Conservation (phyloP, 2,329 filamentous ascomycete species). For the Paecilomyces variotii region DNA sequence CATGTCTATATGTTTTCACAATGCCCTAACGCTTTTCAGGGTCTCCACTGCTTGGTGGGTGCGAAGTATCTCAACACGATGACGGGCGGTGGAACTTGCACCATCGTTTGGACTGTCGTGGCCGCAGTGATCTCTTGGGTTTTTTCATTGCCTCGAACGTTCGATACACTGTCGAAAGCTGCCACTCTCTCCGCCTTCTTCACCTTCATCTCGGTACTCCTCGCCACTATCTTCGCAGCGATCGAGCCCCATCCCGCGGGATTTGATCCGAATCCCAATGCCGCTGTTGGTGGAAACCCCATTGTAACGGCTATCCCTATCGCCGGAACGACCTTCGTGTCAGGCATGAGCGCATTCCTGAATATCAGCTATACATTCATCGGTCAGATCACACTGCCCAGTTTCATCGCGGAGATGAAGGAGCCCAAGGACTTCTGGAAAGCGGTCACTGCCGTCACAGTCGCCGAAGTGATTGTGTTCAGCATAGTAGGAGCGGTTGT, state of each 20-base stretch:
- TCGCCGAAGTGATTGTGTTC: conserved; percentile 80
- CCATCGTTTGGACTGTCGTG: conserved; percentile 69
- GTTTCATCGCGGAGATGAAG: conserved; percentile 93
- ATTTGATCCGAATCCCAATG: conserved; percentile 46
- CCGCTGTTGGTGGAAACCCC: conserved; percentile 47
- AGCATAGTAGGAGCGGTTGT: conserved; percentile 71
- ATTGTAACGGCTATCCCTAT: conserved; percentile 61
- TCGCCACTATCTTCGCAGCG: conserved; percentile 75
- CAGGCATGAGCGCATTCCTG: conserved; percentile 78
- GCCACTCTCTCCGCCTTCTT: conserved; percentile 75
- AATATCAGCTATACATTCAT: conserved; percentile 98
- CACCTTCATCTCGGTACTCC: conserved; percentile 79
- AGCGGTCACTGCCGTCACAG: conserved; percentile 82
- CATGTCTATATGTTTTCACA: not conserved
- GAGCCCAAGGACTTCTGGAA: conserved; percentile 78
- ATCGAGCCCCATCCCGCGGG: conserved; percentile 66
- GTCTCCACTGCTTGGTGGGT: conserved; percentile 73
- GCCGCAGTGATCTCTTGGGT: conserved; percentile 67
- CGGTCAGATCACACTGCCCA: conserved; percentile 86
- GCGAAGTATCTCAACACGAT: conserved; percentile 89
- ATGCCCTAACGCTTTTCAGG: conserved; percentile 34
- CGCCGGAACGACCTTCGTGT: conserved; percentile 67
- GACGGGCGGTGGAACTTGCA: conserved; percentile 63
- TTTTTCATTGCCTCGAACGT: conserved; percentile 77
- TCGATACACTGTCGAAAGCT: conserved; percentile 68